Evolutionary conservation across 371 early-diverging fungal species (phyloP).

Genomic region (Rhizopus arrhizus): DNA sequence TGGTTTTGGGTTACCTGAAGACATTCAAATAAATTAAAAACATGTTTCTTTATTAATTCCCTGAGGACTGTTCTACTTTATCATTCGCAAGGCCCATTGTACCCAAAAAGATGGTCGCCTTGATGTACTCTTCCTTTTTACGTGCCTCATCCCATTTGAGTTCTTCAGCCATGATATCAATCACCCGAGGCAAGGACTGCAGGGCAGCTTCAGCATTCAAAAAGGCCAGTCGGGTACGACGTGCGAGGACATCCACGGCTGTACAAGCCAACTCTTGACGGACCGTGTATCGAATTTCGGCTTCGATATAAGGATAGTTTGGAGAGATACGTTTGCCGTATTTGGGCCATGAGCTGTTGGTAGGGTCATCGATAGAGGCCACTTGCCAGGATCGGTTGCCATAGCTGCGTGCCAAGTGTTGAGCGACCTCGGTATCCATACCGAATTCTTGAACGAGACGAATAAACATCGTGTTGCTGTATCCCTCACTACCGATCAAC

Average conservation of each 20-base stretch:
- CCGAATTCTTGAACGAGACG: constrained; percentile 92
- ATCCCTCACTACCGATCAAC: constrained; percentile 91
- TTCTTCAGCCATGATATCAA: constrained; percentile 90
- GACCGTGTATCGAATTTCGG: constrained; percentile 94
- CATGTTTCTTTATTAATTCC: not conserved
- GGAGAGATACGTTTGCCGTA: constrained; percentile 79
- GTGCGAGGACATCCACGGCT: constrained; percentile 91
- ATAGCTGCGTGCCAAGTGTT: constrained; percentile 90
- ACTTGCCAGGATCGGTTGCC: constrained; percentile 96
- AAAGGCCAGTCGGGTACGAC: constrained; percentile 94
- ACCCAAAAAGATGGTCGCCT: constrained; percentile 76
- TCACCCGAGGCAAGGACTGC: constrained; percentile 83
- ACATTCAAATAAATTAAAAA: not conserved
- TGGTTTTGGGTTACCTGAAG: constrained; percentile 21
- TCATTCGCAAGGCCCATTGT: constrained; percentile 64
- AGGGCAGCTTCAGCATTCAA: constrained; percentile 92
- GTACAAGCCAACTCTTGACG: constrained; percentile 94
- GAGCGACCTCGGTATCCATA: constrained; percentile 91
- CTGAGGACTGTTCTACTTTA: not conserved
- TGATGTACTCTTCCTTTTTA: constrained; percentile 66
- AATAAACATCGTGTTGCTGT: constrained; percentile 85
- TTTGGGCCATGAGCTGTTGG: constrained; percentile 76
- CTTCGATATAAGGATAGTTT: constrained; percentile 92
- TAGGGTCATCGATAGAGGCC: constrained; percentile 76
- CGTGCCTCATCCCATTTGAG: constrained; percentile 77